Percentiles rank a stretch among this genome's conserved stretches.
These are phyloP conservation scores for Huiozyma sinensis DNA, from an alignment of 805 yeast genomes.

Conservation along the genomic window DNA sequence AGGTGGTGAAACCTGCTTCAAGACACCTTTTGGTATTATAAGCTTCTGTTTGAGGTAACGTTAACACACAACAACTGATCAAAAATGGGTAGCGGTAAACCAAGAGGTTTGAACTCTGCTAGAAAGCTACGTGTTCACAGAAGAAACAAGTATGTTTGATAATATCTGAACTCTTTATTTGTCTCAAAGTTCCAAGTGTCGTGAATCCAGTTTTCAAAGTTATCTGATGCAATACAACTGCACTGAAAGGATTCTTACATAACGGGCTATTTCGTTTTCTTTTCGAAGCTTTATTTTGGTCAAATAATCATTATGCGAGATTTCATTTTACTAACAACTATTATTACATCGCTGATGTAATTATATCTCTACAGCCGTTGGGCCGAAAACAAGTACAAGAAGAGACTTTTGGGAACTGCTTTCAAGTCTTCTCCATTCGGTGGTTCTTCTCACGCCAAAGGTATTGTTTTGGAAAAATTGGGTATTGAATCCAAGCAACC, in stretches of 20 bases:
- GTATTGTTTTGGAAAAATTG: slow-evolving; percentile 97
- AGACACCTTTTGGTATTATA: background rate
- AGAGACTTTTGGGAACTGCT: slow-evolving; percentile 98
- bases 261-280: no score
- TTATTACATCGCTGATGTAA: slow-evolving; percentile 1
- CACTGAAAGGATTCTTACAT: no score
- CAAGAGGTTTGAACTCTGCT: slow-evolving; percentile 99
- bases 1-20: background rate
- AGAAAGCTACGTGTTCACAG: slow-evolving; percentile 99
- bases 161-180: no score
- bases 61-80: slow-evolving; percentile 5
- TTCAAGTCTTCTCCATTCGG: slow-evolving; percentile 99
- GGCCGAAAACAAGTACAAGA: slow-evolving; percentile 97
- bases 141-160: slow-evolving; percentile 73
- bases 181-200: no score
- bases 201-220: no score
- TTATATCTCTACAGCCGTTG: slow-evolving; percentile 55
- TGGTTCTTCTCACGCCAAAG: slow-evolving; percentile 99
- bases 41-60: background rate
- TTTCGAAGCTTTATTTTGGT: no score
- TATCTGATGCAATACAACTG: no score
- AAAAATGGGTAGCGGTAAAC: slow-evolving; percentile 98
- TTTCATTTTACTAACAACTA: slow-evolving; percentile 8
- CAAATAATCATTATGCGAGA: background rate
- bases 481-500: slow-evolving; percentile 99